Evolutionary conservation across 208 protist genomes (phyloP), one percentile per base, ranked within the genome.

Genomic region (Wallacemonas sp.): DNA sequence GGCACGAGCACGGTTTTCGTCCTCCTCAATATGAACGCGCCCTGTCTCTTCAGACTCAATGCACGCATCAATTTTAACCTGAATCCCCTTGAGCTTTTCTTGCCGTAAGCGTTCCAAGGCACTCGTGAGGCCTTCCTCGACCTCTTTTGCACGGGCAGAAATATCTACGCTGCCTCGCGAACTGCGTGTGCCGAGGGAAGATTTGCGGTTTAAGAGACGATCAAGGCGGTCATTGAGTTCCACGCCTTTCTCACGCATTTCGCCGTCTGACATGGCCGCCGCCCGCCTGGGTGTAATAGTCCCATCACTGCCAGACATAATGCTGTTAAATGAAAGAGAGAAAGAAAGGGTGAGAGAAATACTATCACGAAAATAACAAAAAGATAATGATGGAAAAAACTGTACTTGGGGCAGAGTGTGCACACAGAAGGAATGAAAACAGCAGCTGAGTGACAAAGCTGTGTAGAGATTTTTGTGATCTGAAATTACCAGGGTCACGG

Each of bases 91-190:
- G 8, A 58, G 51, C 22, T 58, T 58, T 38, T 58, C 51, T 6
- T 24, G 33, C 2, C 31, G 26, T 5, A 58, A 31, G 6, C 51
- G 51, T 21, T 58, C 51, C 24, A 58, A 22, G 11, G 51, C 51
- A 24, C 51, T 58, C n/a, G 51, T 58, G 28, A 58, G 51, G 17
- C 51, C 51, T 2, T 58, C 51, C 19, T 58, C 51, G 19, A 58
- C 51, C 31, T 58, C 51, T 19, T 24, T 58, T 3, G 51, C 51
- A 19, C 51, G 51, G 0, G 51, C 51, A 58, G 51, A 58, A 34
- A 58, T 41, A n/a, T 58, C 51, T 34, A 58, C 51, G 51, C 51
- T 58, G 51, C 51, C 30, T 9, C 51, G 36, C 30, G 51, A 39
- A 14, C 28, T 15, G 19, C 51, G 33, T 0, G 51, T 22, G 44